Base-by-base conservation (phyloP, 83 land plant species). In the Picea abies region DNA sequence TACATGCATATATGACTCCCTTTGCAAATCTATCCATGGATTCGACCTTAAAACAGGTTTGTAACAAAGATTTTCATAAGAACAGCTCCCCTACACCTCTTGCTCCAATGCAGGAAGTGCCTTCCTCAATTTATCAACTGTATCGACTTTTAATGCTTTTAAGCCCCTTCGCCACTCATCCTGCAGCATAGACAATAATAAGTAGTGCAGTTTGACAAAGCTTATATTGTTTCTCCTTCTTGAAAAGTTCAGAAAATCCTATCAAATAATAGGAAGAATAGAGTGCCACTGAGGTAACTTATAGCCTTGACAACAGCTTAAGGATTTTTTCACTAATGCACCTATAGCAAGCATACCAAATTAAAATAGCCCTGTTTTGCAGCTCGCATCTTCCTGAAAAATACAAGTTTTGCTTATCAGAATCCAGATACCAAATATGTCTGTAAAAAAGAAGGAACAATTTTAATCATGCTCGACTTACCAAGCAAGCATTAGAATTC, bases 101-200 rank as follows among this genome's bases (percentile, higher is more conserved):
- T 87, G 90, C 87, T 93, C 93, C 56, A 97, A 79, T 1, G 82
- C 90, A 19, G 95, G 88, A 47, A 97, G 89, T 60, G 95, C 95
- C 87, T 91, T 94, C 85, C 88, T 94, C 72, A 97, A 75, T 69
- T 97, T 97, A 71, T 75, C 83, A 58, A 95, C 81, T 58, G 91
- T 94, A 86, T 95, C 98, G 81, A 90, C 97, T 66, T 91, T 80
- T 84, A 97, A 79, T 22, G 96, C 86, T 87, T 89, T 94, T 44
- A 97, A 81, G 17, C 99, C 96, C 83, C 84, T 87, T 49, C 93
- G 87, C 99, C 99, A 97, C 80, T 97, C 99, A 35, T 97, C 98
- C 97, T 95, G 87, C 35, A 52, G 39, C 32, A 83, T 17, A 25
- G 32, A 5, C 29, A 23, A 58, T 1, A 78, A 26, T 6, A 32